Evolutionary conservation across 306 rosid species (phyloP), one percentile per base, ranked within the genome.

Genomic region (Echinosophora koreensis): DNA sequence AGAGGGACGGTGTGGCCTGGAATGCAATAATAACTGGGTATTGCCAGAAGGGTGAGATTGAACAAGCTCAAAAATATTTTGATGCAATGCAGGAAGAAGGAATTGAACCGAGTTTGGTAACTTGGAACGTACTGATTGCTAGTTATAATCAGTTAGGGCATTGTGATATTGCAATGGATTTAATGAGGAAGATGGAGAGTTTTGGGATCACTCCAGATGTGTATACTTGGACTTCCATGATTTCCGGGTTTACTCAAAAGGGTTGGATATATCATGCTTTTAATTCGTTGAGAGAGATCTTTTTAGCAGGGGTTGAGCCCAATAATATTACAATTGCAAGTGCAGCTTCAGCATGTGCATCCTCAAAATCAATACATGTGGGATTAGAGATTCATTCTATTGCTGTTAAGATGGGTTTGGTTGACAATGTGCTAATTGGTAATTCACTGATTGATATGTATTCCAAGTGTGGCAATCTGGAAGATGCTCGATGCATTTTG

Each of bases 141-240:
- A 77, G 91, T 77, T 88, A 86, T 87, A 90, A 78, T 66, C 93
- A 88, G 81, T 81, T 81, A 28, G 97, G 98, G 69, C 77, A 76
- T 37, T 84, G 90, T 66, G 92, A 90, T 75, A 77, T 81, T 64
- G 97, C 96, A 2, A 77, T 87, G 84, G 89, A 87, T 57, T 77
- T 95, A 84, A 85, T 92, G 96, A 92, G 84, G 88, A 91, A 84
- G 87, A 95, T 95, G 98, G 91, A 81, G 77, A 87, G 80, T 83
- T 38, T 66, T 74, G 92, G 96, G 77, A 66, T 89, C 44, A 60
- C 69, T 62, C 96, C 98, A 37, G 98, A 95, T 81, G 97, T 95
- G 51, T 92, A 88, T 83, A 92, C 97, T 76, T 95, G 98, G 98
- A 92, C 98, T 77, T 86, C 96, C 17, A 84, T 95, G 92, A 87